A percentile compares a stretch with the other conserved stretches of the same genome.
These are phyloP conservation scores for Pistacia integerrima DNA, from an alignment of 345 rosid genomes.

Conservation along the genomic window DNA sequence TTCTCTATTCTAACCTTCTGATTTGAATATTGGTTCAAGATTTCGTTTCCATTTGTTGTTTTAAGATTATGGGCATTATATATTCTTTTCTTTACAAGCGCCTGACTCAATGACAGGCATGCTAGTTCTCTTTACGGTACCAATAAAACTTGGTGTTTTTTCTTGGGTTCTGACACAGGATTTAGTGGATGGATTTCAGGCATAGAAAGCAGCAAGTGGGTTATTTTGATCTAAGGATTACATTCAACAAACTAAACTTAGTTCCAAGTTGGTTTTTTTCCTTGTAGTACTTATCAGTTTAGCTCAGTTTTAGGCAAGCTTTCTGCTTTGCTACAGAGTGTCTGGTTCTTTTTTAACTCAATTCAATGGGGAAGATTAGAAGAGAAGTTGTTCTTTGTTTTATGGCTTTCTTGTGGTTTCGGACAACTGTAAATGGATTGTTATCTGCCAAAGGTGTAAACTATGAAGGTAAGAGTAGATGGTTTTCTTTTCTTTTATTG, in stretches of 20 bases:
- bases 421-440: constrained; percentile 52
- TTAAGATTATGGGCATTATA: constrained; percentile 31
- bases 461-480: constrained; percentile 65
- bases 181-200: constrained; percentile 55
- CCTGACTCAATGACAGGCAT: constrained; percentile 54
- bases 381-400: constrained; percentile 29
- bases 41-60: constrained; percentile 32
- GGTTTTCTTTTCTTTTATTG: neutral
- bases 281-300: neutral
- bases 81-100: constrained; percentile 30
- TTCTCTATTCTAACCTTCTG: constrained; percentile 34
- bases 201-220: constrained; percentile 43
- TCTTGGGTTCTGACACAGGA: constrained; percentile 51
- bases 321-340: constrained; percentile 24
- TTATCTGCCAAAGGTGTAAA: constrained; percentile 86
- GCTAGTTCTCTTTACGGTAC: constrained; percentile 53
- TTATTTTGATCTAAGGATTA: constrained; percentile 38
- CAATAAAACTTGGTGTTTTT: constrained; percentile 36
- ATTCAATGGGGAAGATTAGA: constrained; percentile 38
- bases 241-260: constrained; percentile 30
- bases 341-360: constrained; percentile 30
- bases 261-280: constrained; percentile 25
- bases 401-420: constrained; percentile 47
- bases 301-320: neutral
- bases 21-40: constrained; percentile 25